Base-by-base conservation (phyloP, 1,139 yeast genomes). In the Pneumocystis wakefieldiae region DNA sequence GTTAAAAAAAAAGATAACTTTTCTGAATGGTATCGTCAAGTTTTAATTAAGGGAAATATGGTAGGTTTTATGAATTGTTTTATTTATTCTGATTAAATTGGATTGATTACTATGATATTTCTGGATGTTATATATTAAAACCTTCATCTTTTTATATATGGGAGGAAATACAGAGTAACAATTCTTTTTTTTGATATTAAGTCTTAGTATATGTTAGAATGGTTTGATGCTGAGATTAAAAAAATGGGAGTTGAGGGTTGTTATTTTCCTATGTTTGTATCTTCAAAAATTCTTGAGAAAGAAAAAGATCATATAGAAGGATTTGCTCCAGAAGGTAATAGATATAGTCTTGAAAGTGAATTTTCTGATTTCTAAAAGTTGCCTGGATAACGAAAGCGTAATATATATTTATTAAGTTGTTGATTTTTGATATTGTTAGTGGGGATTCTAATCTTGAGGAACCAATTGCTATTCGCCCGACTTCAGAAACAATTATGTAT, bases 231-330 rank as follows among this genome's bases (percentile, higher is more conserved):
- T 19, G 80, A 81, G 70, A 94, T 94, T 76, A 90, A 87, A 79
- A 79, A 82, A 66, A 76, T 92, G 73, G 98, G 97, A 67, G 98
- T 94, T 66, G 84, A 86, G 72, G 92, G 92, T 76, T 86, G 97
- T 36, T 92, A 92, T 75, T 94, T 94, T 86, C 99, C 99, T 69
- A 88, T 94, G 96, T 94, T 94, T 73, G 98, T 94, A 61, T 90
- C 97, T 12, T 81, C 89, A 63, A 82, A 84, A 70, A 98, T 92
- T 41, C 80, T 94, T 72, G 97, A 92, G 77, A 89, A 86, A 78
- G 99, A 94, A 79, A 94, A 94, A 78, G 99, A 94, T 75, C 99
- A 94, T 74, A 85, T 94, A 71, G 98, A 94, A 77, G 99, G 99
- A 55, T 94, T 94, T 75, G 98, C 99, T 62, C 98, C 99, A 38